Base-by-base conservation (phyloP, 148 eudicot genomes). In the Silene latifolia region DNA sequence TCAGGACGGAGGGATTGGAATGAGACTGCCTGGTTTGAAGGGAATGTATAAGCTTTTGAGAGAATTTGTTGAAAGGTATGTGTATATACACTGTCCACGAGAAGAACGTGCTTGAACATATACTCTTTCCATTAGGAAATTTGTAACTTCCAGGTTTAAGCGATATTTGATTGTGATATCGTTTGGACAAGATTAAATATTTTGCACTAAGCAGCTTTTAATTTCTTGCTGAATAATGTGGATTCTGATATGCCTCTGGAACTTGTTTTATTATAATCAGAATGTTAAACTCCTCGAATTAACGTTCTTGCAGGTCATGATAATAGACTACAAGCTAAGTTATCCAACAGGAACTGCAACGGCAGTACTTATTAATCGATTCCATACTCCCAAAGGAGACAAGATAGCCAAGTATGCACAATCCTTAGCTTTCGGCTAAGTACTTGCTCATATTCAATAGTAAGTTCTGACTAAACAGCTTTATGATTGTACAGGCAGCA, bases 281-380 rank as follows among this genome's bases (percentile, higher is more conserved):
- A 39, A 57, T 1, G 14, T 5, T 67, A n/a, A 46, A 63, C 23
- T 59, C 11, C 27, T 69, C 9, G 63, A 11, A 8, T 70, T 70
- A 44, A 56, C 17, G 11, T 71, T 24, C 19, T 29, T 81, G 18
- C 80, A 86, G 87, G 76, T 82, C 46, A 79, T 86, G 86, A 82
- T 86, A 20, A 65, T 82, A 12, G 89, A 82, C 72, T 84, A 83
- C 79, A 86, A 82, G 44, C 74, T 86, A 69, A 73, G 73, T 8
- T 86, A 78, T 74, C 89, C 89, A 69, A 86, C 82, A 75, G 89
- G 89, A 66, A 73, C 80, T 48, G 89, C 89, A 58, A 83, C 89
- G 42, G 85, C 85, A 12, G 82, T 81, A 53, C 87, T 86, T 57
- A 82, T 86, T 20, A 86, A 86, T 72, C 78, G 83, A 62, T 82